Conservation (phyloP, 2,329 filamentous ascomycete species). For the Stylonectria norvegica region DNA sequence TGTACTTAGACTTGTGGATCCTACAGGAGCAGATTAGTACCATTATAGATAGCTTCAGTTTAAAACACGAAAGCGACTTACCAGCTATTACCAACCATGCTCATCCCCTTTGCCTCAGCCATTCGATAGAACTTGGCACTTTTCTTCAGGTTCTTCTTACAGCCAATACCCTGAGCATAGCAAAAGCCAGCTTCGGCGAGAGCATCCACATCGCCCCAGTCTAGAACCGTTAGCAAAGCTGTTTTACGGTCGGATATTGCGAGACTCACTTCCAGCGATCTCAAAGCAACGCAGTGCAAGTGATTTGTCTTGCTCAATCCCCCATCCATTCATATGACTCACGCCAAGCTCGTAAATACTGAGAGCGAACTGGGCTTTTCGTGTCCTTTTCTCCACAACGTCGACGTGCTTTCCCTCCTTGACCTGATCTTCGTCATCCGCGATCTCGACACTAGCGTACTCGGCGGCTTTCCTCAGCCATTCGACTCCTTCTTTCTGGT, state of each 20-base stretch:
- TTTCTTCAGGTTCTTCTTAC: conserved; percentile 94
- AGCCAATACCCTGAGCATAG: conserved; percentile 89
- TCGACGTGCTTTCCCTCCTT: conserved; percentile 64
- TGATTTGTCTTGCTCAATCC: conserved; percentile 85
- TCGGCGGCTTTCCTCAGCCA: conserved; percentile 94
- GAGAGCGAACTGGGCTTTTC: conserved; percentile 89
- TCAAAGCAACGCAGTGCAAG: conserved; percentile 92
- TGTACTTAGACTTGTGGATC: conserved; percentile 97
- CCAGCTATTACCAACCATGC: conserved; percentile 98
- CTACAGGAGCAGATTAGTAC: conserved; percentile 41
- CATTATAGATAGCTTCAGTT: not conserved
- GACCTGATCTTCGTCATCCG: conserved; percentile 69
- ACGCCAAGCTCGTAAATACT: conserved; percentile 96
- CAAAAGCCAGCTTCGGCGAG: conserved; percentile 93
- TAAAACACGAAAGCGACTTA: conserved; percentile 55
- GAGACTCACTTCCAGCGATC: conserved; percentile 73
- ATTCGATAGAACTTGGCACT: conserved; percentile 85
- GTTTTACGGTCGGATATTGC: not conserved
- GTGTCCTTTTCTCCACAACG: conserved; percentile 69
- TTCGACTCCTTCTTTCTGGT: conserved; percentile 81
- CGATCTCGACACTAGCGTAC: conserved; percentile 74
- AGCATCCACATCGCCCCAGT: conserved; percentile 93
- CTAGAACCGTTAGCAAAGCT: conserved; percentile 37
- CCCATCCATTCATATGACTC: conserved; percentile 98
- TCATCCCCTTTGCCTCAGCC: conserved; percentile 91